Evolutionary conservation across 306 rosid species (phyloP), one percentile per base, ranked within the genome.

Genomic region (Cercis canadensis): DNA sequence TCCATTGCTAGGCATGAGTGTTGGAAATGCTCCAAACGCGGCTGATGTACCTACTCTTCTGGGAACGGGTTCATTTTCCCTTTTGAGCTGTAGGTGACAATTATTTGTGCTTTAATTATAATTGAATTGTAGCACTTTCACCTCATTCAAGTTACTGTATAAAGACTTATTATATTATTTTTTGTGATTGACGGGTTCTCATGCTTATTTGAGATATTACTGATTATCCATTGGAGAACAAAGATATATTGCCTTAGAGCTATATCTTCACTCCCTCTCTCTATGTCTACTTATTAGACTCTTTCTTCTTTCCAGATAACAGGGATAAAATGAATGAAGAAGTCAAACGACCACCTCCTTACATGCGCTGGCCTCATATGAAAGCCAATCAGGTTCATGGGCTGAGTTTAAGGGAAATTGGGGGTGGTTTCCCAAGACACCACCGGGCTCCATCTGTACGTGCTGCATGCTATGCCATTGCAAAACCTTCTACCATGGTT

Each of bases 311-410:
- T 75, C 41, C 82, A 95, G 99, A 69, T 85, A 90, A 89, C 55
- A 80, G 59, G 78, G 87, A 83, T 67, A 83, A 89, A 72, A 77
- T 69, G 62, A 69, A 57, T 73, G 69, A 78, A 54, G 81, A 81
- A 69, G 79, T 77, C 45, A 86, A 78, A 67, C 72, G 57, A 8
- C 96, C 96, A 52, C 87, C 92, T 67, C 36, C 92, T 69, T 74
- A 89, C 70, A 81, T 95, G 92, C 99, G 96, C 49, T 95, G 99
- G 99, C 99, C 99, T 85, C 99, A 95, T 78, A 84, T 89, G 84
- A 91, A 88, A 86, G 97, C 97, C 60, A 91, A 95, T 85, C 97
- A 92, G 77, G 91, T 95, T 78, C 97, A 84, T 62, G 99, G 97
- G 70, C 80, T 95, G 58, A 56, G 82, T 81, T 89, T 95, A 79